Base-by-base conservation (phyloP, 1,284 basidiomycete species). In the Anthracocystis setariae region DNA sequence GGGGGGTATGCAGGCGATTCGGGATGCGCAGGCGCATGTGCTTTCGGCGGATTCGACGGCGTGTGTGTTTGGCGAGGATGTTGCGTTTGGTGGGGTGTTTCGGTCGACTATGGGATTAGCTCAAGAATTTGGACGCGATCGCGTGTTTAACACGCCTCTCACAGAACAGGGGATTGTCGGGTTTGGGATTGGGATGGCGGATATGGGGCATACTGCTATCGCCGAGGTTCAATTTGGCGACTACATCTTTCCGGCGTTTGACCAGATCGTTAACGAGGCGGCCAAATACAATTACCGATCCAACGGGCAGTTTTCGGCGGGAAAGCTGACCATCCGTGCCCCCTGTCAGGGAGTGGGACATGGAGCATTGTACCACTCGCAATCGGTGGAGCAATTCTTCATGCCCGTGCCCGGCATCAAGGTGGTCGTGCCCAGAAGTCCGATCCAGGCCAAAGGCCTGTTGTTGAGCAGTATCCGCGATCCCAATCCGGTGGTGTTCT, bases 341-440 rank as follows among this genome's bases (percentile, higher is more conserved):
- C 79, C 56, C 4, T 70, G 69, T 47, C 64, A 70, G 46, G 59
- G 67, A 0, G 72, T 75, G 1, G 80, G 74, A 3, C 75, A 73
- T 53, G 76, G 94, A 40, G 94, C 91, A 13, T 83, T 95, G 61
- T 97, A 97, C 82, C 94, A 97, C 80, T 93, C 91, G 4, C 94
- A 97, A 83, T 92, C 91, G 56, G 93, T 93, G 1, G 94, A 97
- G 85, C 93, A 91, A 0, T 97, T 90, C 84, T 97, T 96, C 84
- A 88, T 96, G 85, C 49, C 48, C 45, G 93, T 92, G 2, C 86
- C 92, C 0, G 94, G 94, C 0, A 78, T 97, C 38, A 95, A 95
- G 86, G 93, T 93, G 61, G 92, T 96, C 10, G 91, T 97, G 38
- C 94, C 94, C 3, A 89, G 94, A 17, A 93, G 92, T 3, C 94